Percentiles rank a stretch among this genome's conserved stretches.
Conservation (phyloP, 1,284 basidiomycete genomes). For the Naganishia cerealis region DNA sequence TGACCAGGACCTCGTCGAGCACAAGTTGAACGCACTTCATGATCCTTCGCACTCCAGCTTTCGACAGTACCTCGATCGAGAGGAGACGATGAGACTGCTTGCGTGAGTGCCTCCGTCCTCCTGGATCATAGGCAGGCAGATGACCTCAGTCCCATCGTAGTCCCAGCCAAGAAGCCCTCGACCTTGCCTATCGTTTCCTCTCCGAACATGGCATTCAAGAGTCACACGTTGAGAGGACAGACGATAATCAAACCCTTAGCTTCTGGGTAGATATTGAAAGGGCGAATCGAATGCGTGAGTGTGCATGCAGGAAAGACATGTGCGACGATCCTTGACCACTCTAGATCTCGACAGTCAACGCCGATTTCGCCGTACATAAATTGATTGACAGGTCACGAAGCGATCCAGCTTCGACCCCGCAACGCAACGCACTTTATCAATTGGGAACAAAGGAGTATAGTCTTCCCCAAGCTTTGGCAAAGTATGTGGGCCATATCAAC, state of each 20-base stretch:
- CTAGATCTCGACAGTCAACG: not conserved
- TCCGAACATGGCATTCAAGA: not conserved
- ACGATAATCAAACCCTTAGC: conserved; percentile 11
- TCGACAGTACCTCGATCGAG: conserved; percentile 4
- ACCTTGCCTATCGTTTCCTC: conserved; percentile 8
- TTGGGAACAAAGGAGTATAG: conserved; percentile 10
- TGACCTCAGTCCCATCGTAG: not conserved
- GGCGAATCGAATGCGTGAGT: conserved; percentile 25
- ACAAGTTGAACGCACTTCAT: not conserved
- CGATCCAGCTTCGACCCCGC: not conserved
- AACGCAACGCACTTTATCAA: conserved; percentile 6
- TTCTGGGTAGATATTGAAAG: conserved; percentile 18
- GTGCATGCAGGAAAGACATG: not conserved
- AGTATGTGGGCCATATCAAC: conserved; percentile 17
- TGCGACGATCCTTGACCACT: not conserved
- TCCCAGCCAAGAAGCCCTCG: not conserved
- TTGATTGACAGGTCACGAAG: not conserved
- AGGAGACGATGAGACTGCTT: conserved; percentile 5
- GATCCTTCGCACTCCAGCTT: conserved; percentile 9
- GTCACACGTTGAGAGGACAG: conserved; percentile 7
- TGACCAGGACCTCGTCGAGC: not conserved
- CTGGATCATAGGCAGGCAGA: too few relatives aligned
- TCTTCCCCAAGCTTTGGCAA: conserved; percentile 9
- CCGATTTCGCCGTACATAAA: conserved; percentile 21
- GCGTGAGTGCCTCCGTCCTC: not conserved